Evolutionary conservation across 208 protist species (phyloP), one percentile per base, ranked within the genome.

Genomic region (Porcisia hertigi): DNA sequence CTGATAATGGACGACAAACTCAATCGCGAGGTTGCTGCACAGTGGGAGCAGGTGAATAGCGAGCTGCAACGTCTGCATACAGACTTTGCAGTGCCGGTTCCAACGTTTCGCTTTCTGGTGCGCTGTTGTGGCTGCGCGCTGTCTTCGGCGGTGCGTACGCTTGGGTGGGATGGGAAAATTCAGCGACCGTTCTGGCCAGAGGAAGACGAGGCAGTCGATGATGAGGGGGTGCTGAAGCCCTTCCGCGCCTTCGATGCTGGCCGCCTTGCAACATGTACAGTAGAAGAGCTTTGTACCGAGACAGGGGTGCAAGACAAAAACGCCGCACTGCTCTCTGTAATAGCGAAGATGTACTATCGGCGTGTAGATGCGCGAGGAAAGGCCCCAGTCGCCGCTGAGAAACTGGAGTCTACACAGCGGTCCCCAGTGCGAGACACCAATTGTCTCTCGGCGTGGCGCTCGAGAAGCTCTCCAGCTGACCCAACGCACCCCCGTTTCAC

Each of bases 401-500:
- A 0, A 9, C n/a, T 39, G 9, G 1, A 43, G 52, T 23, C 62
- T 39, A 25, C 47, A 30, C 41, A 41, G 6, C 36, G 76, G 8
- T 30, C 41, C 0, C 45, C 64, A 23, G 23, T 67, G 49, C 70
- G 64, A 8, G 52, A 47, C 0, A 30, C 59, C 12, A 39, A 23
- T 1, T 47, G 62, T 5, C 52, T 39, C 70, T 73, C 81, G n/a
- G 41, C 65, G 34, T 73, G 69, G 64, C 30, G 77, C 14, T 52
- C 73, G 41, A 58, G 63, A 12, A 47, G 36, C 45, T 80, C 77
- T 23, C 39, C 45, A 0, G 75, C 80, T 12, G 84, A 88, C 58
- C 69, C 63, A 23, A 76, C 79, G n/a, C 81, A 85, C 34, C 84
- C 80, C n/a, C 80, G 74, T 36, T 88, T 88, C 55, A 62, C 67